phyloP scores from a whole-genome alignment of 208 protist species.

The Kentomonas sorsogonicus region DNA sequence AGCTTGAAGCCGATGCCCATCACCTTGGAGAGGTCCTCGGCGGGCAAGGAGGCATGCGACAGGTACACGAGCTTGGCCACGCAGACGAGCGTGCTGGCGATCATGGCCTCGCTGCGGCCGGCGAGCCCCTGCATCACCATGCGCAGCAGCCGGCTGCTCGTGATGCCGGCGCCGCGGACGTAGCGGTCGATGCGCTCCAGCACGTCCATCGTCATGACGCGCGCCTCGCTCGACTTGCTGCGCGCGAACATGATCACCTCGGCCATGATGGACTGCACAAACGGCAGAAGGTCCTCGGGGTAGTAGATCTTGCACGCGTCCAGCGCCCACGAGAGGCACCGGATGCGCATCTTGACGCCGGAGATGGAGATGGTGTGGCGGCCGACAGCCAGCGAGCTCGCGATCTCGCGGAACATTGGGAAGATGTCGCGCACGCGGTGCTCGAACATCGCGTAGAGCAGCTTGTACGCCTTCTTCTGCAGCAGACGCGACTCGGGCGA shows the following conservation, averaged over 20 bases:
- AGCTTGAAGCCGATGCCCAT: constrained; percentile 66
- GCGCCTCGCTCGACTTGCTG: constrained; percentile 73
- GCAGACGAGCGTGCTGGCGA: constrained; percentile 75
- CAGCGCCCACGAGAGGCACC: constrained; percentile 78
- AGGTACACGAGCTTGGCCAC: constrained; percentile 82
- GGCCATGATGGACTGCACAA: constrained; percentile 49
- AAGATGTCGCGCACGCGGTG: constrained; percentile 75
- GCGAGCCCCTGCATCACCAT: constrained; percentile 72
- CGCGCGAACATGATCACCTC: constrained; percentile 78
- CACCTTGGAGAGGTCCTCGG: constrained; percentile 51
- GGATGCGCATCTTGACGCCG: constrained; percentile 82
- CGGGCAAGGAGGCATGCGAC: constrained; percentile 53
- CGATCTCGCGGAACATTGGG: constrained; percentile 56
- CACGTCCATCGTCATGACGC: constrained; percentile 76
- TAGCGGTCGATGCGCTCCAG: constrained; percentile 87
- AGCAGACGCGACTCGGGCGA: constrained; percentile 67
- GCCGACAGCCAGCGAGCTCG: constrained; percentile 64
- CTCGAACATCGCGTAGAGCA: constrained; percentile 83
- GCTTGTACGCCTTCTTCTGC: constrained; percentile 90
- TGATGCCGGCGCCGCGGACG: constrained; percentile 37
- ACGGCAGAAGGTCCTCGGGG: constrained; percentile 47
- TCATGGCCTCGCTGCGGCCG: constrained; percentile 66
- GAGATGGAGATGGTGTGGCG: constrained; percentile 78
- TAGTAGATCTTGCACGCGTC: constrained; percentile 88
- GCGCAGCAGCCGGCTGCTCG: constrained; percentile 66